Percentiles rank a stretch among this genome's conserved stretches.
These are phyloP conservation scores for Suillus brevipes DNA, from an alignment of 768 basidiomycete genomes.

Conservation along the genomic window DNA sequence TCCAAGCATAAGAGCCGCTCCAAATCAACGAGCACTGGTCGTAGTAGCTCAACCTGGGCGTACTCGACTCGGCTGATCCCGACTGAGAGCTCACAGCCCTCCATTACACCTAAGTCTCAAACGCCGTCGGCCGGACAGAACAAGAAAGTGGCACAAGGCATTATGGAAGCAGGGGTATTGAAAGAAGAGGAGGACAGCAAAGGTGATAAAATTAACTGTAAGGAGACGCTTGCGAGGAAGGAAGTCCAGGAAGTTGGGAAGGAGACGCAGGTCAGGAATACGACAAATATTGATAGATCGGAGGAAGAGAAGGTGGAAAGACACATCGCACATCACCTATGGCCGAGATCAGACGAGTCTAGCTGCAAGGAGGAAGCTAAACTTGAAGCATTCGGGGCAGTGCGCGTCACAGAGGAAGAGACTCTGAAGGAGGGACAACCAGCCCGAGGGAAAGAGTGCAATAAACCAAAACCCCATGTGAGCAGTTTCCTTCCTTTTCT, in stretches of 20 bases:
- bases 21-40: slow-evolving; percentile 27
- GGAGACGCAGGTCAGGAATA: slow-evolving; percentile 17
- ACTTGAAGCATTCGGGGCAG: slow-evolving; percentile 3
- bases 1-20: slow-evolving; percentile 33
- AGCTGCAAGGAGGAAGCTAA: slow-evolving; percentile 13
- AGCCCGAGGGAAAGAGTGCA: slow-evolving; percentile 11
- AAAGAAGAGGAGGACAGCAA: slow-evolving; percentile 18
- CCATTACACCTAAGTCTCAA: slow-evolving; percentile 27
- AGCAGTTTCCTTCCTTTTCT: not conserved
- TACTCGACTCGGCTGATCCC: slow-evolving; percentile 31
- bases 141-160: too few relatives aligned
- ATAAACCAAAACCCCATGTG: not conserved
- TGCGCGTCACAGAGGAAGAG: slow-evolving; percentile 27
- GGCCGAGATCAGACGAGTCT: slow-evolving; percentile 27
- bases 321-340: slow-evolving; percentile 10
- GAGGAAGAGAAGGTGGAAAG: slow-evolving; percentile 23
- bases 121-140: slow-evolving; percentile 19
- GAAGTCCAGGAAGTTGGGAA: too few relatives aligned
- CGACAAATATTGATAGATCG: slow-evolving; percentile 14
- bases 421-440: slow-evolving; percentile 27
- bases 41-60: slow-evolving; percentile 26
- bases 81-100: slow-evolving; percentile 22
- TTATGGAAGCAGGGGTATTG: not conserved
- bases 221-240: slow-evolving; percentile 15
- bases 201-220: slow-evolving; percentile 24